These are phyloP conservation scores for Basidiobolus meristosporus DNA, from an alignment of 371 early-diverging fungal species.

Conservation along the genomic window DNA sequence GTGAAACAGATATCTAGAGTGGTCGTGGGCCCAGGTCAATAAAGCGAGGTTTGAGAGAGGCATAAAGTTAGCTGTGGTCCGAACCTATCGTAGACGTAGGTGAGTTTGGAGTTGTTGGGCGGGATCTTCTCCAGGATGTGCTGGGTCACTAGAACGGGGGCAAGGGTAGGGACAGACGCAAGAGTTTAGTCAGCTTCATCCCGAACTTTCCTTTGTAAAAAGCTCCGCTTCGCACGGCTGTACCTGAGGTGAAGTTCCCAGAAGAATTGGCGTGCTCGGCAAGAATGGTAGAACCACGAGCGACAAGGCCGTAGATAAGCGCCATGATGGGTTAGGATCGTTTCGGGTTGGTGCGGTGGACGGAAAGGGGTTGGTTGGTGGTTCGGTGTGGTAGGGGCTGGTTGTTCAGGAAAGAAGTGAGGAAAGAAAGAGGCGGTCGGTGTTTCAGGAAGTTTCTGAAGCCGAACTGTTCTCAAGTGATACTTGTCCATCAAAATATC, in stretches of 20 bases:
- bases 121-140: constrained; percentile 82
- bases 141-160: constrained; percentile 35
- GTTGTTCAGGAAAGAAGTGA: too few relatives aligned
- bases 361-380: too few relatives aligned
- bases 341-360: too few relatives aligned
- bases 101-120: constrained; percentile 70
- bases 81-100: constrained; percentile 79
- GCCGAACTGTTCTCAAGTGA: too few relatives aligned
- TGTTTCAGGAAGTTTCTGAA: too few relatives aligned
- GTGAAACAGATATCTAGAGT: constrained; percentile 64
- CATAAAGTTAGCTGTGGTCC: background rate
- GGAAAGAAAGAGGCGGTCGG: too few relatives aligned
- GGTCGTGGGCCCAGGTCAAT: background rate
- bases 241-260: constrained; percentile 38
- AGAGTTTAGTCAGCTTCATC: background rate
- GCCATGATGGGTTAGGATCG: constrained; percentile 20
- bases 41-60: background rate
- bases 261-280: constrained; percentile 55
- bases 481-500: too few relatives aligned
- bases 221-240: background rate
- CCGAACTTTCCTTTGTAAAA: background rate
- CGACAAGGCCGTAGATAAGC: constrained; percentile 48
- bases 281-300: constrained; percentile 43
- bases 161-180: background rate
- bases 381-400: too few relatives aligned